Evolutionary conservation across 805 yeast genomes (phyloP), one percentile per base, ranked within the genome.

Genomic region (Lachancea mirantina): DNA sequence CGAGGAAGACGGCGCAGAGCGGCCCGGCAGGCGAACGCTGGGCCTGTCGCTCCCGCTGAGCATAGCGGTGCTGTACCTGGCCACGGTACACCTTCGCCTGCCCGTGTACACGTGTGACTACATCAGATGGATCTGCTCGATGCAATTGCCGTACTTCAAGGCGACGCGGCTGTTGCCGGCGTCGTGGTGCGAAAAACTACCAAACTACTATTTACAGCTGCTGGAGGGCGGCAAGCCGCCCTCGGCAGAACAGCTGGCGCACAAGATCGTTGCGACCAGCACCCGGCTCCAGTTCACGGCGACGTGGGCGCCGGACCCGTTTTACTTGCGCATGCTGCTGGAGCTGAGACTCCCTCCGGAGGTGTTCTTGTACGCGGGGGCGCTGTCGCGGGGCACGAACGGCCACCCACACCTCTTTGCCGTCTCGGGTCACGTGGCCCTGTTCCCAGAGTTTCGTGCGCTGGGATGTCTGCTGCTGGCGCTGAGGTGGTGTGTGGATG

Each of bases 31-130:
- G 23, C 21, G 34, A 15, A 32, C 30, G 17, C n/a, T 40, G 11
- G 34, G 45, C 25, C 28, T 55, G 14, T 42, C 46, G 27, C 42
- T 53, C 30, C 34, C 40, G 6, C 34, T 59, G 17, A 33, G 61
- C 2, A 17, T 67, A 4, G 46, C 67, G 5, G 45, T 77, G 1
- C 54, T 75, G 13, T 78, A 77, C 48, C 36, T 76, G 29, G 71
- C 77, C 2, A 48, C 70, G n/a, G 40, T 70, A 6, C 64, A 67
- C 35, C 43, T 74, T 40, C 61, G 65, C 18, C 38, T 65, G 14
- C 81, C 84, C 0, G 36, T 78, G 1, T 74, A 69, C 45, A 41
- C 68, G 4, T 52, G 57, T 34, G 82, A 77, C 47, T 50, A 74
- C 11, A 45, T 74, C 15, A 43, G 49, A 4, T 57, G 69, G 53